Conservation (phyloP, 805 yeast species). For the Starmera caribaea region DNA sequence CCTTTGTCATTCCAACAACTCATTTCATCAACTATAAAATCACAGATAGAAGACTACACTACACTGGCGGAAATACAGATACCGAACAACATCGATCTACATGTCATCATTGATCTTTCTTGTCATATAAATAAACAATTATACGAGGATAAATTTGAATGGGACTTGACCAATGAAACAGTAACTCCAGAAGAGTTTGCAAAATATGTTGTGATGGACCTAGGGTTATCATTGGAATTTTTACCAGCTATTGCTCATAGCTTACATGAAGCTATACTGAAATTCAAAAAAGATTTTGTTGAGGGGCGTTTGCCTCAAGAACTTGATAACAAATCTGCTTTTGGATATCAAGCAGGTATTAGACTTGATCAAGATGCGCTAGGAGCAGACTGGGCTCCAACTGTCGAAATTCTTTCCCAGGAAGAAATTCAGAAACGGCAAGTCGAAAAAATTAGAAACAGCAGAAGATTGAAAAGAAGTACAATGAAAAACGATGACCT, state of each 20-base stretch:
- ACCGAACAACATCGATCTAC: slow-evolving; percentile 57
- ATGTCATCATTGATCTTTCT: slow-evolving; percentile 71
- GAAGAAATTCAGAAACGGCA: slow-evolving; percentile 94
- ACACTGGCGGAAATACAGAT: slow-evolving; percentile 54
- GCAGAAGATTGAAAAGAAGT: slow-evolving; percentile 89
- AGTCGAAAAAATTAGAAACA: slow-evolving; percentile 86
- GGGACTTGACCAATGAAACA: slow-evolving; percentile 58
- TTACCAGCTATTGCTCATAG: slow-evolving; percentile 84
- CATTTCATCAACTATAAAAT: slow-evolving; percentile 61
- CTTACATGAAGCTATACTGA: slow-evolving; percentile 67
- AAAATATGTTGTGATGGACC: slow-evolving; percentile 65
- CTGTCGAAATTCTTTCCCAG: slow-evolving; percentile 74
- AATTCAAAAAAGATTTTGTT: slow-evolving; percentile 71
- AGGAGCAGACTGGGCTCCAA: slow-evolving; percentile 82
- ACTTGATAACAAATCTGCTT: slow-evolving; percentile 48
- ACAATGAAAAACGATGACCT: slow-evolving; percentile 59
- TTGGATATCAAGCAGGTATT: slow-evolving; percentile 54
- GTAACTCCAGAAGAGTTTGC: slow-evolving; percentile 75
- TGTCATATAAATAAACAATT: slow-evolving; percentile 76
- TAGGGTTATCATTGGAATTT: slow-evolving; percentile 80
- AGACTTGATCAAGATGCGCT: slow-evolving; percentile 67
- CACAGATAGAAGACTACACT: slow-evolving; percentile 72
- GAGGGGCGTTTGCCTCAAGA: slow-evolving; percentile 54
- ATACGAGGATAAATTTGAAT: slow-evolving; percentile 88
- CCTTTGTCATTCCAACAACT: slow-evolving; percentile 53